These are phyloP conservation scores for Leersia perrieri DNA, from an alignment of 176 grass and related monocot genomes.

Conservation along the genomic window DNA sequence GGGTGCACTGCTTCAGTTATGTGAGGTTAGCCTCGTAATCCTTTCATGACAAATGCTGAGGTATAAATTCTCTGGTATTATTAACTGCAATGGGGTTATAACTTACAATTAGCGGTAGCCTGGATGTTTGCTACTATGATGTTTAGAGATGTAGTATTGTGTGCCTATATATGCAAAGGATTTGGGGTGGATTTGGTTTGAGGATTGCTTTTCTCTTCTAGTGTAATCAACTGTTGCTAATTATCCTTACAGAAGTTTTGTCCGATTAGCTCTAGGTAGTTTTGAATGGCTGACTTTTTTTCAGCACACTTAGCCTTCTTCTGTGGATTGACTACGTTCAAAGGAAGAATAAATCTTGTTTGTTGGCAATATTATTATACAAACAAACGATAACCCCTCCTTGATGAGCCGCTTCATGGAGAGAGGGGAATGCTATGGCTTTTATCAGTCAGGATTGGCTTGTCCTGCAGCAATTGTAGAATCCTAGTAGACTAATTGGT, in stretches of 20 bases:
- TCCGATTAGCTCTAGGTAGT: neutral
- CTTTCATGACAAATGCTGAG: constrained; percentile 10
- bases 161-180: neutral
- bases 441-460: neutral
- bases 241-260: neutral
- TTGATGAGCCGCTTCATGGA: neutral
- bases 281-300: neutral
- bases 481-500: neutral
- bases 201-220: neutral
- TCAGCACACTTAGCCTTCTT: neutral
- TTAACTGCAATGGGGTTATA: constrained; percentile 4
- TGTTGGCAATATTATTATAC: constrained; percentile 10
- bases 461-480: neutral
- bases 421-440: neutral
- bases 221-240: neutral
- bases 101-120: neutral
- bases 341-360: neutral
- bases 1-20: constrained; percentile 61
- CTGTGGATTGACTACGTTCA: neutral
- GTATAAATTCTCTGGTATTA: neutral
- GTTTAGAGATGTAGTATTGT: neutral
- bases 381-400: neutral
- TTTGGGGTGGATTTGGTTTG: neutral
- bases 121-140: neutral
- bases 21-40: constrained; percentile 59